Percentiles rank a stretch among this genome's conserved stretches.
Evolutionary conservation across 1,139 yeast species (phyloP).

Genomic region (Yamadazyma kanchanaburiensis): DNA sequence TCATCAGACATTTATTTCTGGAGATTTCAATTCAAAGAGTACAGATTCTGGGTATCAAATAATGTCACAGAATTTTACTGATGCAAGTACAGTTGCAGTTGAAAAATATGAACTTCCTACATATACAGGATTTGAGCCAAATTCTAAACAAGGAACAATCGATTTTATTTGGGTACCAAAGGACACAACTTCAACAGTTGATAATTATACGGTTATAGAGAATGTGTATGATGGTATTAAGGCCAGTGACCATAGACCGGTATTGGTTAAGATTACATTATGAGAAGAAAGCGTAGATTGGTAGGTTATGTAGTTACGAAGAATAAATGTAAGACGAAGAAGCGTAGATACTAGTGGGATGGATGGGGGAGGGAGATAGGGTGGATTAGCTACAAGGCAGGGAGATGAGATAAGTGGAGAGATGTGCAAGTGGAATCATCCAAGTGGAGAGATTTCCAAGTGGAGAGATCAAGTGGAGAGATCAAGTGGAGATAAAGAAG

Average conservation of each 20-base stretch:
- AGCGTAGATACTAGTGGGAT: too few relatives aligned
- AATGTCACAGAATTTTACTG: constrained; percentile 21
- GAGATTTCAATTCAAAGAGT: constrained; percentile 13
- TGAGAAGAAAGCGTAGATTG: too few relatives aligned
- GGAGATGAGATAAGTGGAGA: too few relatives aligned
- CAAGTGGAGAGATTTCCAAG: too few relatives aligned
- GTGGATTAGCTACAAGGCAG: too few relatives aligned
- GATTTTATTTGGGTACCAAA: constrained; percentile 30
- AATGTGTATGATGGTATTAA: constrained; percentile 33
- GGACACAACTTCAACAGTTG: constrained; percentile 7
- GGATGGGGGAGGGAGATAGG: too few relatives aligned
- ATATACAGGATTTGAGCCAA: constrained; percentile 36
- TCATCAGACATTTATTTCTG: constrained; percentile 33
- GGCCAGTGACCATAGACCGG: constrained; percentile 45
- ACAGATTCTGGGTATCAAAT: constrained; percentile 18
- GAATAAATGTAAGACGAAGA: too few relatives aligned
- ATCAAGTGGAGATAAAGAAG: too few relatives aligned
- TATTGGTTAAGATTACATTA: constrained; percentile 24
- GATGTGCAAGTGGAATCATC: too few relatives aligned
- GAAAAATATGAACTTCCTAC: constrained; percentile 24
- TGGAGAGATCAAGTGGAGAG: too few relatives aligned
- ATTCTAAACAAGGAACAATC: constrained; percentile 18
- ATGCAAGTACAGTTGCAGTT: constrained; percentile 19
- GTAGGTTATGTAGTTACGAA: too few relatives aligned
- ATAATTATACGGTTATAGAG: constrained; percentile 19